Base-by-base conservation (phyloP, 495 filamentous ascomycete species). In the Penicillium riverlandense region DNA sequence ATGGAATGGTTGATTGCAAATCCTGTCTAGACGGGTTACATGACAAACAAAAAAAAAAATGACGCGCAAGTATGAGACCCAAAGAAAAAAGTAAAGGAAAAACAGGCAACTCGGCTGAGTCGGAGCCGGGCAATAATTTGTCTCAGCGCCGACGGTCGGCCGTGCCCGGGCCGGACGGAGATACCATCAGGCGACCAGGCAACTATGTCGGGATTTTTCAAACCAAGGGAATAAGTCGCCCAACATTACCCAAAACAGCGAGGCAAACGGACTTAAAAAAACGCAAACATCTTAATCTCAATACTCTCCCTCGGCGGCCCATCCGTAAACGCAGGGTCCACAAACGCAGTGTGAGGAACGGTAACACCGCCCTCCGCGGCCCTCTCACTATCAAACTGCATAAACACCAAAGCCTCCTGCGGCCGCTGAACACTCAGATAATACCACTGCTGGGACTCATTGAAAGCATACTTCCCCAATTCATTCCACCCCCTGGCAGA, bases 261-360 rank as follows among this genome's bases (percentile, higher is more conserved):
- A 34, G 32, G 32, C 9, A 34, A 6, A 22, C 22, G 0, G 2
- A 34, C 1, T 33, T 36, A 54, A 38, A 47, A 29, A 48, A 49
- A 55, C 11, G 47, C 48, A 51, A 51, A 53, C 44, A 51, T 50
- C 40, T 58, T 51, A 4, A 78, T 69, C 61, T 81, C 76, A 35
- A 80, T 75, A 50, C 74, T 79, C 68, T 80, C 68, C 37, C 77
- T 40, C 11, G 66, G 54, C 43, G 62, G 54, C n/a, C 61, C 66
- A 29, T 62, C 63, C 38, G 58, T 58, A 8, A 53, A 52, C 5
- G 44, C 57, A 1, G 72, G 62, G 50, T 79, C 68, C n/a, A 52
- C 52, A 53, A 80, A 79, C 0, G 79, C 72, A 8, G 67, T 70
- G 43, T 80, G 77, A 36, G 76, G 74, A 34, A 75, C 58, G 2